Percentiles rank a stretch among this genome's conserved stretches.
Conservation (phyloP, 2,329 filamentous ascomycete species). For the Paraphoma chrysanthemicola region DNA sequence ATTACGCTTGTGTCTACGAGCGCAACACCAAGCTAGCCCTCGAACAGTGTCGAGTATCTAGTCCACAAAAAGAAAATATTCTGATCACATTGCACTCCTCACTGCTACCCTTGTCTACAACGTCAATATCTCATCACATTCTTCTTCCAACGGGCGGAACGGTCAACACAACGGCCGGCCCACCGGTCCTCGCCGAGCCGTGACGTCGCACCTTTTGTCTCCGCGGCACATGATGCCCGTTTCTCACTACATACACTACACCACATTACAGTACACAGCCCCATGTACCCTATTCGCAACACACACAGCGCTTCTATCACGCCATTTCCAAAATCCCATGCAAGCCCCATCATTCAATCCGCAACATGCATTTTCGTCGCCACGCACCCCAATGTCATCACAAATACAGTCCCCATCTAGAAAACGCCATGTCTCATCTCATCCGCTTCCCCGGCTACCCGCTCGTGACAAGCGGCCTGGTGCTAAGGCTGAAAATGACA, state of each 20-base stretch:
- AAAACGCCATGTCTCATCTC: slow-evolving; percentile 8
- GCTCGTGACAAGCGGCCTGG: too few species aligned
- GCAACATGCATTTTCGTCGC: neutral
- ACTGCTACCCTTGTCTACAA: neutral
- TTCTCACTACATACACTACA: neutral
- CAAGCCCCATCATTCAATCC: neutral
- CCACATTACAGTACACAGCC: slow-evolving; percentile 1
- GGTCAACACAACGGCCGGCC: neutral
- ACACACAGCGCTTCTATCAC: neutral
- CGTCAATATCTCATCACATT: neutral
- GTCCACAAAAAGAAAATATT: slow-evolving; percentile 5
- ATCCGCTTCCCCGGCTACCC: neutral
- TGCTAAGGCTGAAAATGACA: too few species aligned
- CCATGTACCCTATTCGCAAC: slow-evolving; percentile 2
- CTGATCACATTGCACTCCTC: slow-evolving; percentile 4
- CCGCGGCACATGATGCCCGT: slow-evolving; percentile 4
- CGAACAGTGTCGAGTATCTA: neutral
- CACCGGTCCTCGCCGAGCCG: neutral
- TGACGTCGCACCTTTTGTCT: neutral
- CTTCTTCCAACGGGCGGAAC: neutral
- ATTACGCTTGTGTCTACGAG: neutral
- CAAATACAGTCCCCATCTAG: neutral
- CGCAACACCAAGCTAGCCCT: neutral
- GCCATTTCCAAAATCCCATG: neutral
- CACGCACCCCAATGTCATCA: neutral